Percentiles rank a stretch among this genome's conserved stretches.
Conservation (phyloP, 2,329 filamentous ascomycete genomes). For the Xylaria sp. region DNA sequence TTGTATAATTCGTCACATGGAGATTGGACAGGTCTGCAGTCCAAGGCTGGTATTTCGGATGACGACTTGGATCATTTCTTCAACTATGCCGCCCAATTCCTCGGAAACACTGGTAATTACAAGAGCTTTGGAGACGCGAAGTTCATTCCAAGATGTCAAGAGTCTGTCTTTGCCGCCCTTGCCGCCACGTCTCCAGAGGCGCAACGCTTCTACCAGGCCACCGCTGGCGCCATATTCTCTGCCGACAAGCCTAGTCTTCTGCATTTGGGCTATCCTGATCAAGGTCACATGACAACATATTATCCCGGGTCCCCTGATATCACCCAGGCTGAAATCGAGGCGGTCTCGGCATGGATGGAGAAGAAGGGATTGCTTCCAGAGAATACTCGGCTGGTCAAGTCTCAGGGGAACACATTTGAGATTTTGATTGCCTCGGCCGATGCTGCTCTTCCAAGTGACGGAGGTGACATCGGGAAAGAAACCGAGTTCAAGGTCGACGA, state of each 20-base stretch:
- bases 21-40: slow-evolving; percentile 75
- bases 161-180: slow-evolving; percentile 71
- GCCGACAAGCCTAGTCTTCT: slow-evolving; percentile 71
- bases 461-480: slow-evolving; percentile 75
- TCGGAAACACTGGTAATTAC: slow-evolving; percentile 85
- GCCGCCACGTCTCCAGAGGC: slow-evolving; percentile 70
- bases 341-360: slow-evolving; percentile 77
- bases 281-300: slow-evolving; percentile 82
- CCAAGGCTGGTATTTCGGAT: slow-evolving; percentile 71
- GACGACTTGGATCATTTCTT: slow-evolving; percentile 75
- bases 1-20: slow-evolving; percentile 74
- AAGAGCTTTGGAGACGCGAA: slow-evolving; percentile 89
- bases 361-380: slow-evolving; percentile 77
- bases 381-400: slow-evolving; percentile 80
- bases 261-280: slow-evolving; percentile 79
- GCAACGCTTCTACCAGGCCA: slow-evolving; percentile 71
- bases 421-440: slow-evolving; percentile 78
- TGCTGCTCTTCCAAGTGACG: slow-evolving; percentile 66
- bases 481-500: slow-evolving; percentile 68
- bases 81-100: slow-evolving; percentile 80
- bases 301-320: slow-evolving; percentile 81
- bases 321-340: slow-evolving; percentile 77
- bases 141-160: slow-evolving; percentile 77
- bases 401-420: slow-evolving; percentile 71
- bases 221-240: slow-evolving; percentile 77